Evolutionary conservation across 2,329 filamentous ascomycete species (phyloP).

Genomic region (Trichoderma afroharzianum): DNA sequence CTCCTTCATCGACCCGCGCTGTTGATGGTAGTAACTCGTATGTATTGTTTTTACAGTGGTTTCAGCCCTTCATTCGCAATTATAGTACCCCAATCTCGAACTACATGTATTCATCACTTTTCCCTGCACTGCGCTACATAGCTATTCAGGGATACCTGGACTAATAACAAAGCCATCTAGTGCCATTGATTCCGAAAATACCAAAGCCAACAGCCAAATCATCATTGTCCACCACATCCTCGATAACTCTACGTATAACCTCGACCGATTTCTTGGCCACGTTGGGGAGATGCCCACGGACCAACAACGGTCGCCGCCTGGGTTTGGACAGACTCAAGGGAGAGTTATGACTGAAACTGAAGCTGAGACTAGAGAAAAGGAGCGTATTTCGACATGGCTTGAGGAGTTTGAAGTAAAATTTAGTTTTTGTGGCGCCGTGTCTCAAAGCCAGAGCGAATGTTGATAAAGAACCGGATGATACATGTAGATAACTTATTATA

Average conservation of each 20-base stretch:
- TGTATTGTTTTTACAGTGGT: not conserved
- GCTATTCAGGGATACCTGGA: not conserved
- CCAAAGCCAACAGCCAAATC: not conserved
- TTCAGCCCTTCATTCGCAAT: not conserved
- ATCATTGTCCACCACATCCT: not conserved
- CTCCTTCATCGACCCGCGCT: not conserved
- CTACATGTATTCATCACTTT: not conserved
- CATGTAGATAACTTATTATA: not conserved
- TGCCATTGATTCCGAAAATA: not conserved
- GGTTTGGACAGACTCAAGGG: not conserved
- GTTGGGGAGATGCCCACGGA: not conserved
- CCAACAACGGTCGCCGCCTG: not conserved
- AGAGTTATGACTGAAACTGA: not conserved
- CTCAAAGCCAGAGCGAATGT: not conserved
- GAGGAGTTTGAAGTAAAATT: not conserved
- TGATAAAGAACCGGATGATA: not conserved
- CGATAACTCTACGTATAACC: not conserved
- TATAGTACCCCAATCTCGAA: not conserved
- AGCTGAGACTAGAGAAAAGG: not conserved
- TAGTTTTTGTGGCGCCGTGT: not conserved
- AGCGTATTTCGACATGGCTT: not conserved
- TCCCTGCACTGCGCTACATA: not conserved
- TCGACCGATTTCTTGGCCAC: not conserved
- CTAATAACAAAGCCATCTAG: not conserved
- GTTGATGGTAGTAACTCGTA: not conserved